Base-by-base conservation (phyloP, 2,329 filamentous ascomycete genomes). In the Verticillium dahliae region DNA sequence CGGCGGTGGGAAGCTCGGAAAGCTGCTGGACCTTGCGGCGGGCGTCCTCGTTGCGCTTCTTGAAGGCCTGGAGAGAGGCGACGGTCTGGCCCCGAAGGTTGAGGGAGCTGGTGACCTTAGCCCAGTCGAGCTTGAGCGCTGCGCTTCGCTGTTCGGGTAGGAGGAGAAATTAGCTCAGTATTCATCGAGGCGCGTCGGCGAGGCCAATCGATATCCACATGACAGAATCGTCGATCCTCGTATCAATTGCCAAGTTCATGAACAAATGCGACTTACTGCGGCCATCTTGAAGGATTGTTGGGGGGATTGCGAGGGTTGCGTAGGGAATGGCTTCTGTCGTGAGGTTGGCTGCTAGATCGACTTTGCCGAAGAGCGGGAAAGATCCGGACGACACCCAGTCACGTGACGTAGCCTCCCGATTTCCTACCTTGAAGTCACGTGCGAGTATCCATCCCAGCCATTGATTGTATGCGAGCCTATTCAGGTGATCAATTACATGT, bases 121-220 rank as follows among this genome's bases (percentile, higher is more conserved):
- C 87, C 95, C 95, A 99, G 89, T 99, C 95, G 85, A 99, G 87
- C 88, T 98, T 99, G 81, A 96, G 87, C 80, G 94, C 93, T 85
- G 94, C 93, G 87, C 92, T 97, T 86, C 92, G 90, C 94, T 98
- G 78, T 78, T 67, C 65, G 65, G 62, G 61, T 58, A 60, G 64
- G 68, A 68, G 64, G 69, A 68, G 73, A 81, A 84, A 84, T 85
- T 84, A 85, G 82, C 81, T 84, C 82, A 82, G 68, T 64, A 60
- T 54, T 55, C 39, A 22, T 11, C 34, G 13, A 27, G 54, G 56
- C 61, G 55, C 38, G 56, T 11, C 59, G 33, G 58, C 45, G 22
- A 33, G n/a, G 41, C 59, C 64, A 63, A 65, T 65, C 65, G 60
- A 39, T n/a, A 56, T 22, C 60, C 38, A 13, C 13, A 15, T 58